Evolutionary conservation across 345 rosid genomes (phyloP), one percentile per base, ranked within the genome.

Genomic region (Lepidium sativum): DNA sequence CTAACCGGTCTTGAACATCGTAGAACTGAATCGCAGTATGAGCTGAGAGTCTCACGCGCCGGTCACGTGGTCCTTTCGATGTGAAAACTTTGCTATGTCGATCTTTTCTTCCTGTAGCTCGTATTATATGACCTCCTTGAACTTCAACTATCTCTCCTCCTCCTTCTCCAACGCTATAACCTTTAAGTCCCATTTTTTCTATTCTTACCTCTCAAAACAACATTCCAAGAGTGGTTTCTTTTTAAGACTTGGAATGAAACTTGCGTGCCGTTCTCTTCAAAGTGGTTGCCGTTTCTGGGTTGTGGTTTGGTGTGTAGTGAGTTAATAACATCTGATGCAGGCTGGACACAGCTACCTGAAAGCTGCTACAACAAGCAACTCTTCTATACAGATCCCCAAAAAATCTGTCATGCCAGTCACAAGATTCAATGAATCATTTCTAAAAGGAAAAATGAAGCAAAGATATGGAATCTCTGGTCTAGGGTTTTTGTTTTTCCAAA

Each of bases 11-110:
- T 79, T 89, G 92, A 62, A 87, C 95, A 69, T 87, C 96, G 71
- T 86, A 89, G 72, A 89, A 89, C 52, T 89, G 94, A 58, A 89
- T 89, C 0, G 96, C 96, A 0, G 96, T 89, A 67, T 86, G 88
- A n/a, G 92, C 96, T 6, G 96, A 78, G 37, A 89, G 68, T 54
- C 96, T 70, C 40, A 89, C 94, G 68, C 96, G 65, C 56, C 96
- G 75, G 79, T 89, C 96, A 41, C 91, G 75, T 0, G 86, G 87
- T 43, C 96, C 96, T 50, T 89, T 89, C 0, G 96, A 73, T 2
- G 96, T 89, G 72, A 53, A 84, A 25, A 89, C 91, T 75, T 89
- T 89, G 80, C 96, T 89, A 52, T 89, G 96, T 3, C 94, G 85
- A 60, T 89, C 96, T 66, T 89, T 89, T 5, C 94, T 65, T 9